These are phyloP conservation scores for Eutrema japonicum DNA, from an alignment of 345 rosid species.

Conservation along the genomic window DNA sequence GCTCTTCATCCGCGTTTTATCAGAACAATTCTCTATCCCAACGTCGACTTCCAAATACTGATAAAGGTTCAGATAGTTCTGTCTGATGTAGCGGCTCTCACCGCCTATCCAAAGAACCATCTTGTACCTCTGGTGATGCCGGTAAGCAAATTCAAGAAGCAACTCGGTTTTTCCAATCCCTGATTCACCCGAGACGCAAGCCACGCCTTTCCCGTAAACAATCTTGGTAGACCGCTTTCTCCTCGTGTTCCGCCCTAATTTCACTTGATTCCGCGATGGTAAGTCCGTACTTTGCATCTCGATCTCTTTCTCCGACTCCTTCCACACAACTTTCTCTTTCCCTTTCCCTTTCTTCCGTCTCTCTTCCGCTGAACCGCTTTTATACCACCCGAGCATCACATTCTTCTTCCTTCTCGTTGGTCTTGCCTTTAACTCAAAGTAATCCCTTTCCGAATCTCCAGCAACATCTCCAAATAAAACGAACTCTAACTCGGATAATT, in stretches of 20 bases:
- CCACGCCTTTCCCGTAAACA: conserved; percentile 84
- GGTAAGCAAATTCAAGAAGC: conserved; percentile 87
- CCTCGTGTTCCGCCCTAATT: conserved; percentile 51
- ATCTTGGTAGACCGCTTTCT: conserved; percentile 70
- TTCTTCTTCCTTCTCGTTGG: conserved; percentile 67
- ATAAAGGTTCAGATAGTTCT: conserved; percentile 84
- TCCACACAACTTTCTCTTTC: conserved; percentile 91
- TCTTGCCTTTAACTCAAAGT: conserved; percentile 79
- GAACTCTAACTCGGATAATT: conserved; percentile 82
- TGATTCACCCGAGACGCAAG: conserved; percentile 82
- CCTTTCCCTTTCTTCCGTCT: conserved; percentile 81
- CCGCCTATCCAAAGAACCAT: conserved; percentile 97
- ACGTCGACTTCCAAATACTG: conserved; percentile 81
- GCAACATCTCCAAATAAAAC: conserved; percentile 82
- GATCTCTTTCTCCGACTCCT: conserved; percentile 92
- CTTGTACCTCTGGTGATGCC: conserved; percentile 90
- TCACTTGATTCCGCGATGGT: conserved; percentile 49
- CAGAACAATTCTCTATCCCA: conserved; percentile 64
- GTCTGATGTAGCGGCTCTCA: conserved; percentile 80
- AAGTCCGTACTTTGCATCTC: conserved; percentile 74
- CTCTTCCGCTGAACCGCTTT: conserved; percentile 55
- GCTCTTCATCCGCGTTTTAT: conserved; percentile 65
- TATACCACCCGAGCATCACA: conserved; percentile 72
- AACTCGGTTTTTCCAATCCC: conserved; percentile 98
- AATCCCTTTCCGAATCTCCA: conserved; percentile 79